Percentiles rank a stretch among this genome's conserved stretches.
Evolutionary conservation across 768 basidiomycete genomes (phyloP).

Genomic region (Mycena galopus): DNA sequence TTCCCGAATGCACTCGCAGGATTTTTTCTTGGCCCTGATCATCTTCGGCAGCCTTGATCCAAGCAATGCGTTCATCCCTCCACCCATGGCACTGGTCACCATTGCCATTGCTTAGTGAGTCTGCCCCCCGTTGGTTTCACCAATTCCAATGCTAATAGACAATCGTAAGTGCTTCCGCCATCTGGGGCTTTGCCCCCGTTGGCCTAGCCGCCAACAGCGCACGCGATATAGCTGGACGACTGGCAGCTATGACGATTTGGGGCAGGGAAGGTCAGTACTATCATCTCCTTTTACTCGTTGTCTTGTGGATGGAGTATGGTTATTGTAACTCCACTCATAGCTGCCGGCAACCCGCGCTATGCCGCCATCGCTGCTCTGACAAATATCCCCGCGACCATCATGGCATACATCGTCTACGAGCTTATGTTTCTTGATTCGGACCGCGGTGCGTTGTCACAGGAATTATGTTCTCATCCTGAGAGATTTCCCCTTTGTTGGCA

Average conservation of each 20-base stretch:
- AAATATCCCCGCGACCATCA: constrained; percentile 73
- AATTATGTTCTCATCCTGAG: background rate
- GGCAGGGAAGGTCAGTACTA: constrained; percentile 55
- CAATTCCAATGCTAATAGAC: background rate
- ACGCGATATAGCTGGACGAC: constrained; percentile 74
- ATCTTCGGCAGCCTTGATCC: constrained; percentile 70
- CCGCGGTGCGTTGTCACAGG: constrained; percentile 58
- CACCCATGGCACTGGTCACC: constrained; percentile 63
- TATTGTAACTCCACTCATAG: constrained; percentile 48
- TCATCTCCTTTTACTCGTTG: background rate
- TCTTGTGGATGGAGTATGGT: background rate
- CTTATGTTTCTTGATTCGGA: constrained; percentile 69
- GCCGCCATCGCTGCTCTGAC: constrained; percentile 74
- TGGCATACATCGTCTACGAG: constrained; percentile 68
- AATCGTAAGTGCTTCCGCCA: constrained; percentile 58
- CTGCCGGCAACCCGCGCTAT: constrained; percentile 55
- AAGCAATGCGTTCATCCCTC: constrained; percentile 70
- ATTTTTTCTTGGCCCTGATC: constrained; percentile 62
- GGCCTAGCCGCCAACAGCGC: constrained; percentile 74
- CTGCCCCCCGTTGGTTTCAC: background rate
- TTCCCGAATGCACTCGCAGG: constrained; percentile 43
- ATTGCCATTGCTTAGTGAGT: constrained; percentile 73
- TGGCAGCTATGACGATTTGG: constrained; percentile 73
- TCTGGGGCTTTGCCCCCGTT: constrained; percentile 72
- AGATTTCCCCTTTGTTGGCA: background rate